Base-by-base conservation (phyloP, 768 basidiomycete genomes). In the Goffeauzyma gilvescens region DNA sequence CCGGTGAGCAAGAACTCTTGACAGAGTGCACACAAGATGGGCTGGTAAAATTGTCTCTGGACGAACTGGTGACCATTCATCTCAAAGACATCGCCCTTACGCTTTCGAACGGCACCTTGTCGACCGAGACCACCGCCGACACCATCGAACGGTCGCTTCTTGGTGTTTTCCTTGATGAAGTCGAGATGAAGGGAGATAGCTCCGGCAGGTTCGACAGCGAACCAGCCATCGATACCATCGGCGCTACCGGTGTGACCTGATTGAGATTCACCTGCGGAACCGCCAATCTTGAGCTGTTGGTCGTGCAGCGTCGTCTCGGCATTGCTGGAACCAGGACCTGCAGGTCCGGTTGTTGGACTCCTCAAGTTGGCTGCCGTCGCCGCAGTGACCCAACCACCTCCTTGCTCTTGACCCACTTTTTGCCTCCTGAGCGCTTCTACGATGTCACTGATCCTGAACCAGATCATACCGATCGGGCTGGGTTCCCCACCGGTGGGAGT, bases 51-150 rank as follows among this genome's bases (percentile, higher is more conserved):
- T 65, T 96, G 93, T 34, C 79, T 75, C 55, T 86, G 83, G 34
- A 98, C 74, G 60, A 98, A 98, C 65, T 93, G 85, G 69, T 98
- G 93, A 9, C 93, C 93, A 60, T 96, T 96, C 85, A 95, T 95
- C 66, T 96, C 89, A 67, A 89, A 87, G 3, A 96, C 80, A 68
- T 96, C 90, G 52, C 78, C 90, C 66, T 95, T 95, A 56, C 89
- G 82, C 67, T 93, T 95, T 59, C 89, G 80, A 52, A 98, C 77
- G 46, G 93, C 93, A 42, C 90, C 93, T 67, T 95, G 90, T 62
- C 93, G 86, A 38, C 90, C 93, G 30, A 98, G 75, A 45, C 86
- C 87, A 38, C 81, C 81, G 9, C 77, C 76, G 4, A 75, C 81
- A 22, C 41, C 47, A 55, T 98, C 93, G 47, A 89, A 62, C n/a